Conservation (phyloP, 1,139 yeast species). For the Candida glucosophila region DNA sequence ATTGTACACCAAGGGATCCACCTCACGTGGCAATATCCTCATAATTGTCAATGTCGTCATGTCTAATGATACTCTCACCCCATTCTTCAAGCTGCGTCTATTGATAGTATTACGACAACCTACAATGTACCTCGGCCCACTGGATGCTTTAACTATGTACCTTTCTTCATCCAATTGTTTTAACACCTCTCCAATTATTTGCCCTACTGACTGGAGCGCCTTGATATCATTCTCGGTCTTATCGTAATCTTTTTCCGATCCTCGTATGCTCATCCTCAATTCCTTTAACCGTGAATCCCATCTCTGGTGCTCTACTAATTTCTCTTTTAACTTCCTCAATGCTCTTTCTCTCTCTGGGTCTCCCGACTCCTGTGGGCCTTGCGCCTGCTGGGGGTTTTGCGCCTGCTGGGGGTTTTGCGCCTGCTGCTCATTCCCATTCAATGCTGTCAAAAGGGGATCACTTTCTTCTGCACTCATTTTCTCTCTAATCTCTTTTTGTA, state of each 20-base stretch:
- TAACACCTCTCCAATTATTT: conserved; percentile 93
- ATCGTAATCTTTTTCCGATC: conserved; percentile 73
- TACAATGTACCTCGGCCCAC: conserved; percentile 96
- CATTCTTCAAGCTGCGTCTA: conserved; percentile 77
- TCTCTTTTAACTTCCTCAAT: conserved; percentile 70
- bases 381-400: conserved; percentile 1
- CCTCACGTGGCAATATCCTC: conserved; percentile 96
- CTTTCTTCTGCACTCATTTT: conserved; percentile 52
- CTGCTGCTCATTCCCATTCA: conserved; percentile 33
- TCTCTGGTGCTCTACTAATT: conserved; percentile 85
- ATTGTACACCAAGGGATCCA: conserved; percentile 95
- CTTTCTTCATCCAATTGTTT: conserved; percentile 94
- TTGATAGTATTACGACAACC: conserved; percentile 94
- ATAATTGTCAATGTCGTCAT: conserved; percentile 97
- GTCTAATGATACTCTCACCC: conserved; percentile 92
- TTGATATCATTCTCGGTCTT: conserved; percentile 96
- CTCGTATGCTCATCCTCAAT: conserved; percentile 75
- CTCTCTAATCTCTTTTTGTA: too few species aligned
- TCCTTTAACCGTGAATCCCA: conserved; percentile 91
- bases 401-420: conserved; percentile 8
- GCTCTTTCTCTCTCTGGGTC: conserved; percentile 81
- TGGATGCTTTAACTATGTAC: conserved; percentile 92
- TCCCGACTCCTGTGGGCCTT: conserved; percentile 23
- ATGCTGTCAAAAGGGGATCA: conserved; percentile 69
- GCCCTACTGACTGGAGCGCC: conserved; percentile 96